Conservation (phyloP, 257 asterid species). For the Fraxinus pennsylvanica region DNA sequence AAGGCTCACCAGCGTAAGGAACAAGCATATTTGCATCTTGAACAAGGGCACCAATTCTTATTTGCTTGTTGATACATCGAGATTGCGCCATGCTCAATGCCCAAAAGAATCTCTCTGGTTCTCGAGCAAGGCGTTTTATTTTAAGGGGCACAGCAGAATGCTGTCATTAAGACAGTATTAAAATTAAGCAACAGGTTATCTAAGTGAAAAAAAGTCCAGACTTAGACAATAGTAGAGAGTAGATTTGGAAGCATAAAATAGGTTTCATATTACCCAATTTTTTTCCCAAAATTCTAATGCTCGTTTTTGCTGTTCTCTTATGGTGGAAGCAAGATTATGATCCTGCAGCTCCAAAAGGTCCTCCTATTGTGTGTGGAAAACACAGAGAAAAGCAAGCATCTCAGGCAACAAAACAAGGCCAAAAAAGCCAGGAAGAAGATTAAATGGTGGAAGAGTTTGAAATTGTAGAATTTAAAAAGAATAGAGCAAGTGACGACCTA, state of each 20-base stretch:
- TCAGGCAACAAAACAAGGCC: constrained; percentile 25
- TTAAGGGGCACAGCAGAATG: constrained; percentile 93
- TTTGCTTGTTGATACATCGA: constrained; percentile 70
- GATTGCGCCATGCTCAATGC: constrained; percentile 90
- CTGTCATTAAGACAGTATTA: constrained; percentile 42
- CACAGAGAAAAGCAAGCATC: constrained; percentile 24
- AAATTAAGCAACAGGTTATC: constrained; percentile 15
- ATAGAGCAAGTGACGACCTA: neutral
- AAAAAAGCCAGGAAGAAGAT: constrained; percentile 8
- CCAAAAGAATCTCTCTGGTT: constrained; percentile 94
- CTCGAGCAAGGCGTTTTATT: constrained; percentile 83
- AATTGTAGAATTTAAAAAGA: neutral
- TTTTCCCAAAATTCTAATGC: constrained; percentile 89
- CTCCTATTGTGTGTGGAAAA: constrained; percentile 52
- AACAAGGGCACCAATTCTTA: constrained; percentile 82
- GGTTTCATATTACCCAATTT: constrained; percentile 71
- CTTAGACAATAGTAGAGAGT: constrained; percentile 14
- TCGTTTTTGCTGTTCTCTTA: constrained; percentile 73
- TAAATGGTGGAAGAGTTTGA: neutral
- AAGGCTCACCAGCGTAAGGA: constrained; percentile 95
- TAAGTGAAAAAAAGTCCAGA: neutral
- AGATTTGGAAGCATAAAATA: constrained; percentile 19
- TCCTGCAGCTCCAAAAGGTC: constrained; percentile 94
- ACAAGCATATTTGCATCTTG: constrained; percentile 87
- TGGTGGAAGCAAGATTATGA: constrained; percentile 69